phyloP scores from a whole-genome alignment of 2,329 filamentous ascomycete genomes.

The Dothidotthia symphoricarpi region DNA sequence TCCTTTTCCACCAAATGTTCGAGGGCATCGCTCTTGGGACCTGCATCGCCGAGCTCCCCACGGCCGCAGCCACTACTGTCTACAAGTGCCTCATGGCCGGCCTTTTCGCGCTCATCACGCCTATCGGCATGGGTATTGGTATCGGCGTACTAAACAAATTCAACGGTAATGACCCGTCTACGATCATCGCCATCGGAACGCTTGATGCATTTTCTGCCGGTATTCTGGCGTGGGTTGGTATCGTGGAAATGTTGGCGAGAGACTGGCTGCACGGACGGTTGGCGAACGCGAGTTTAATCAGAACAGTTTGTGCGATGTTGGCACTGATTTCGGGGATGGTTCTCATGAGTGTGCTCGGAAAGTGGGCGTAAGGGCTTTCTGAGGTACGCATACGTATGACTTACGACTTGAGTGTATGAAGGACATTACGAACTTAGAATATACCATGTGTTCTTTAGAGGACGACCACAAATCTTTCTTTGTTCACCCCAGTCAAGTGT shows the following conservation, averaged over 20 bases:
- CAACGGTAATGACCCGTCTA: slow-evolving; percentile 69
- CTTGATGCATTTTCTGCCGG: slow-evolving; percentile 72
- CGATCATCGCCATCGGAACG: slow-evolving; percentile 69
- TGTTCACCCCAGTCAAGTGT: no score
- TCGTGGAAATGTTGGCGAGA: slow-evolving; percentile 76
- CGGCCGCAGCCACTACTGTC: slow-evolving; percentile 30
- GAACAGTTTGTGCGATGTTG: slow-evolving; percentile 52
- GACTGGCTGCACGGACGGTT: slow-evolving; percentile 64
- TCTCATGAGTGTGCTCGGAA: slow-evolving; percentile 70
- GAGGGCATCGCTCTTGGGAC: slow-evolving; percentile 73
- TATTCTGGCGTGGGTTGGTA: slow-evolving; percentile 74
- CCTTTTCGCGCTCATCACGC: slow-evolving; percentile 69
- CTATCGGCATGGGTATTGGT: slow-evolving; percentile 77
- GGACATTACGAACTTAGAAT: no score
- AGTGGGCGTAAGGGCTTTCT: slow-evolving; percentile 60
- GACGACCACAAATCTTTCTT: no score
- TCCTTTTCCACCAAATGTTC: slow-evolving; percentile 77
- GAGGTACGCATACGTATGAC: neutral
- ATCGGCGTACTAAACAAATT: slow-evolving; percentile 68
- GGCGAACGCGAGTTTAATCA: slow-evolving; percentile 50
- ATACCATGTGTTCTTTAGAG: no score
- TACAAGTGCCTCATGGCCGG: slow-evolving; percentile 62
- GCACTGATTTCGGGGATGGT: slow-evolving; percentile 62
- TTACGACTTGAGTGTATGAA: neutral
- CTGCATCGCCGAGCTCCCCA: slow-evolving; percentile 62